Percentiles rank a stretch among this genome's conserved stretches.
Conservation (phyloP, 179 eudicot species). For the Vitellaria paradoxa region DNA sequence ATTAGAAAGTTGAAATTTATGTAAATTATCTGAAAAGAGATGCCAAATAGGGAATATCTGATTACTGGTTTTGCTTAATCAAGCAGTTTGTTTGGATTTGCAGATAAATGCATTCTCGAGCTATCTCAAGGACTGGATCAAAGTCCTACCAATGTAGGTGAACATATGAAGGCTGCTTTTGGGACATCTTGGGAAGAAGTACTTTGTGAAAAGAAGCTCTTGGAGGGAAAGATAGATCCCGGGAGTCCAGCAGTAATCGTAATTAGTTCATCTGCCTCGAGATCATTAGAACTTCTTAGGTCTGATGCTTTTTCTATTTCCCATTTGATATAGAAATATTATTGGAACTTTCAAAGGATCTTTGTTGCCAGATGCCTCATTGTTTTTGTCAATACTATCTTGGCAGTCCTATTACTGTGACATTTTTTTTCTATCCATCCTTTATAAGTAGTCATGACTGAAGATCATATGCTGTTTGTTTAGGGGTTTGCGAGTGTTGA, state of each 20-base stretch:
- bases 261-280: slow-evolving; percentile 74
- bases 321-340: slow-evolving; percentile 8
- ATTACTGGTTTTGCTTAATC: background rate
- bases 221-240: slow-evolving; percentile 66
- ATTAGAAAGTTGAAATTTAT: no score
- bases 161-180: slow-evolving; percentile 64
- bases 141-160: slow-evolving; percentile 50
- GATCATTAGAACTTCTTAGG: slow-evolving; percentile 84
- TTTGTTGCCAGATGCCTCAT: background rate
- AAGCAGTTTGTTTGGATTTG: slow-evolving; percentile 9
- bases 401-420: background rate
- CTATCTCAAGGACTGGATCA: slow-evolving; percentile 47
- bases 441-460: slow-evolving; percentile 5
- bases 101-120: slow-evolving; percentile 62
- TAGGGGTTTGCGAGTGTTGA: slow-evolving; percentile 75
- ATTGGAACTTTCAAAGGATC: slow-evolving; percentile 5
- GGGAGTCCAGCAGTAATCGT: slow-evolving; percentile 83
- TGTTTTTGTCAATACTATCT: background rate
- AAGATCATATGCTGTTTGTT: slow-evolving; percentile 11
- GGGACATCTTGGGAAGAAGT: slow-evolving; percentile 74
- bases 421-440: no score
- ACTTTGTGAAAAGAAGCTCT: slow-evolving; percentile 56
- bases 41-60: background rate
- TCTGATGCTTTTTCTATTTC: slow-evolving; percentile 23
- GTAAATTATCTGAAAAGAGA: background rate